phyloP scores from a whole-genome alignment of 2,329 filamentous ascomycete genomes.

The Scytalidium sp. region DNA sequence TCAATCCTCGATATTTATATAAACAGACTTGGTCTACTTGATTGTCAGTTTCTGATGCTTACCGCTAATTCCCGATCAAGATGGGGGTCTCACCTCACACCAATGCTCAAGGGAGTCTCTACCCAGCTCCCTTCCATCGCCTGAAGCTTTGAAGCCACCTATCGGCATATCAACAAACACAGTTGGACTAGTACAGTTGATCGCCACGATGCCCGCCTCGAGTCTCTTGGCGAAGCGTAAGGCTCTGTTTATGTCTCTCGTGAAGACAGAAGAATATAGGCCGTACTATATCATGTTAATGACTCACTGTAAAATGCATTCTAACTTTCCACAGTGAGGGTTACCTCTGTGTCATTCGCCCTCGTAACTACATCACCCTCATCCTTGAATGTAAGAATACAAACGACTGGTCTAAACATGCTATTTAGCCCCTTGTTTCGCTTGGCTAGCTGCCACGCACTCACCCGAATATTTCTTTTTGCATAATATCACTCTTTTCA shows the following conservation, averaged over 20 bases:
- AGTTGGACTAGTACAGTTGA: slow-evolving; percentile 29
- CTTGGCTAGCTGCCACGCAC: no score
- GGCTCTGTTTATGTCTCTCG: slow-evolving; percentile 61
- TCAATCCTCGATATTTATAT: no score
- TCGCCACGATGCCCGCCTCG: slow-evolving; percentile 44
- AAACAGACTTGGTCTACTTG: no score
- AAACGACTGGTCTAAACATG: slow-evolving; percentile 68
- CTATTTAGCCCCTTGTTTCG: no score
- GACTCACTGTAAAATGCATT: no score
- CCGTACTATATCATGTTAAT: no score
- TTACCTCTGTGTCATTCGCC: slow-evolving; percentile 58
- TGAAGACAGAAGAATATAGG: slow-evolving; percentile 62
- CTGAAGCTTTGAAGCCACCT: slow-evolving; percentile 71
- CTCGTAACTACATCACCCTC: slow-evolving; percentile 57
- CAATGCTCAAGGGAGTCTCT: no score
- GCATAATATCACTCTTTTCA: slow-evolving; percentile 65
- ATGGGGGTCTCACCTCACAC: slow-evolving; percentile 4
- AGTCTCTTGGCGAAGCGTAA: slow-evolving; percentile 60
- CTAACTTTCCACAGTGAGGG: no score
- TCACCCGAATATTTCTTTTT: slow-evolving; percentile 72
- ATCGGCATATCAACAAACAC: slow-evolving; percentile 38
- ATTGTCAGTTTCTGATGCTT: no score
- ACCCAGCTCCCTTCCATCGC: slow-evolving; percentile 64
- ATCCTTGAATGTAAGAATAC: slow-evolving; percentile 64
- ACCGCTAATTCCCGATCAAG: no score